Conservation (phyloP, 148 eudicot species). For the Chenopodium album region DNA sequence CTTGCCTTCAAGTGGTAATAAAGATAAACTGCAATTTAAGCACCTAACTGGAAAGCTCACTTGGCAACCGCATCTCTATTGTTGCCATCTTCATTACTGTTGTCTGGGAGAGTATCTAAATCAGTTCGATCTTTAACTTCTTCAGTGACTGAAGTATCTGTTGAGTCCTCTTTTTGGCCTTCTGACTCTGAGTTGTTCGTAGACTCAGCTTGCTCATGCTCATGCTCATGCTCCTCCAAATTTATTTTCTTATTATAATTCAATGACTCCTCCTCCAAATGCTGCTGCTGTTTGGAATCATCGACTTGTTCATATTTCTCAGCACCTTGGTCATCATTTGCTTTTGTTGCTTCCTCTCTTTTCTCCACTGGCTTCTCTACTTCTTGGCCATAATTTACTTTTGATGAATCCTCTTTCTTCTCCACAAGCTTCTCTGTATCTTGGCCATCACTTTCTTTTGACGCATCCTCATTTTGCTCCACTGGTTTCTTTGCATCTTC, state of each 20-base stretch:
- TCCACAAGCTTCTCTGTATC: neutral
- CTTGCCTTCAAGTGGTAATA: neutral
- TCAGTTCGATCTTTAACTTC: conserved; percentile 59
- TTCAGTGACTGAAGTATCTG: conserved; percentile 41
- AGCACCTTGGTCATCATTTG: too few species aligned
- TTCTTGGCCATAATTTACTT: too few species aligned
- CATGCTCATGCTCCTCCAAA: conserved; percentile 23
- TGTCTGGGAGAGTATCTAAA: conserved; percentile 54
- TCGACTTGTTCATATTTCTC: conserved; percentile 18
- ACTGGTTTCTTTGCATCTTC: conserved; percentile 18
- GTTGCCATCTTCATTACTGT: conserved; percentile 37
- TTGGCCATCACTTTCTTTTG: neutral
- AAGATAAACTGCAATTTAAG: neutral
- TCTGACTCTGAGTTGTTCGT: conserved; percentile 21
- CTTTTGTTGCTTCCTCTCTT: too few species aligned
- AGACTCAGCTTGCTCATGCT: conserved; percentile 23
- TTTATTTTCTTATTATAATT: conserved; percentile 29
- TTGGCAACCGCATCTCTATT: conserved; percentile 45
- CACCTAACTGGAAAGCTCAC: conserved; percentile 24
- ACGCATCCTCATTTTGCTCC: neutral
- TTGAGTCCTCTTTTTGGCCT: conserved; percentile 28
- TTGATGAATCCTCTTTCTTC: too few species aligned
- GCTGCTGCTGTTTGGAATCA: conserved; percentile 20
- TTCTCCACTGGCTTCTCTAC: too few species aligned
- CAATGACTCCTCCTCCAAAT: conserved; percentile 25